Conservation (phyloP, 2,329 filamentous ascomycete genomes). For the Sarocladium oryzae region DNA sequence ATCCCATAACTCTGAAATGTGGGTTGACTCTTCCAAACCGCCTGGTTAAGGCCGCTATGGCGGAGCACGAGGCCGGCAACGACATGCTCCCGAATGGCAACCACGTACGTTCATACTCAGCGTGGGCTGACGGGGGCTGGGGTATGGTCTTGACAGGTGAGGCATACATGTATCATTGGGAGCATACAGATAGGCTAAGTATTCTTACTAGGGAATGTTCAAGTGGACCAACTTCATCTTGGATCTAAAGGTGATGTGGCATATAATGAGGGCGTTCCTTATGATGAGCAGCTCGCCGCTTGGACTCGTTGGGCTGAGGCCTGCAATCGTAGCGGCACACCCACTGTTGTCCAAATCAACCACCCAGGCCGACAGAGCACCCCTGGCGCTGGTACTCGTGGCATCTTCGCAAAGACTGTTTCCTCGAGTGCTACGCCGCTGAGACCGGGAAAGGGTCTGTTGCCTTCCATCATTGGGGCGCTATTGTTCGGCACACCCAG, state of each 20-base stretch:
- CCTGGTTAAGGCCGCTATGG: conserved; percentile 44
- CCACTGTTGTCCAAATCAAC: conserved; percentile 37
- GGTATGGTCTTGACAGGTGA: conserved; percentile 39
- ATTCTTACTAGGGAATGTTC: conserved; percentile 34
- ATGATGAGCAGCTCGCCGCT: conserved; percentile 21
- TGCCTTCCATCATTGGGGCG: conserved; percentile 24
- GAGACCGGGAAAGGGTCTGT: conserved; percentile 29
- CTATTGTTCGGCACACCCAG: conserved; percentile 47
- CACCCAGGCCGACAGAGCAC: conserved; percentile 41
- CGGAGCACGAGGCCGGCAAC: conserved; percentile 34
- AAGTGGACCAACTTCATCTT: conserved; percentile 32
- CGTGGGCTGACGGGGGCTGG: conserved; percentile 48
- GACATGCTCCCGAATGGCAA: conserved; percentile 36
- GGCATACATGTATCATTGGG: background rate
- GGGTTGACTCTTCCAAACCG: conserved; percentile 51
- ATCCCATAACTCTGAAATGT: conserved; percentile 45
- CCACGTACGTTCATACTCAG: conserved; percentile 39
- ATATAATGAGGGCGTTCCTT: conserved; percentile 23
- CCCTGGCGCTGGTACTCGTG: conserved; percentile 26
- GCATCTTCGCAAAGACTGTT: conserved; percentile 29
- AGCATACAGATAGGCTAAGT: background rate
- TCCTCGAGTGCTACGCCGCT: conserved; percentile 38
- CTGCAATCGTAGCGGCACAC: conserved; percentile 26
- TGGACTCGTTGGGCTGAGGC: conserved; percentile 32
- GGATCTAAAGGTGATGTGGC: conserved; percentile 27